phyloP scores from a whole-genome alignment of 371 early-diverging fungal genomes.

The Mucor irregularis region DNA sequence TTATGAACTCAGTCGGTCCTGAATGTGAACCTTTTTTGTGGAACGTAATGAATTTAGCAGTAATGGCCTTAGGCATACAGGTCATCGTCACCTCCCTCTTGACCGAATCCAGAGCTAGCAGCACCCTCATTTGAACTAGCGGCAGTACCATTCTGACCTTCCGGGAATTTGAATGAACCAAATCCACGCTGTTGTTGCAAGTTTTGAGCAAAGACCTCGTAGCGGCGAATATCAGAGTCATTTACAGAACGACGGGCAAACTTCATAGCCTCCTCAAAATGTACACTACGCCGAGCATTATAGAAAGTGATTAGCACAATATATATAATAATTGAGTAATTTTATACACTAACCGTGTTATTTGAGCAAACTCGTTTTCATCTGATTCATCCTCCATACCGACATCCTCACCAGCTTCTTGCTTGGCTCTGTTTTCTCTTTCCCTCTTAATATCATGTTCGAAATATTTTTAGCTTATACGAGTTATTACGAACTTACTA shows the following conservation, averaged over 20 bases:
- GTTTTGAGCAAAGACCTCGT: slow-evolving; percentile 99
- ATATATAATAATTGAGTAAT: slow-evolving; percentile 6
- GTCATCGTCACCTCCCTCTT: slow-evolving; percentile 56
- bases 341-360: slow-evolving; percentile 59
- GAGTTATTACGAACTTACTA: slow-evolving; percentile 29
- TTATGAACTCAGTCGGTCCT: too few relatives aligned
- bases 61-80: slow-evolving; percentile 60
- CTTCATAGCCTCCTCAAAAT: slow-evolving; percentile 98
- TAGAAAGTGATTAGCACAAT: too few relatives aligned
- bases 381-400: slow-evolving; percentile 83
- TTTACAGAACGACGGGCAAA: slow-evolving; percentile 96
- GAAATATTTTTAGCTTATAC: neutral
- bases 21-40: too few relatives aligned
- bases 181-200: slow-evolving; percentile 92
- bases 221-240: slow-evolving; percentile 96
- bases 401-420: slow-evolving; percentile 62
- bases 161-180: slow-evolving; percentile 93
- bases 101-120: slow-evolving; percentile 49
- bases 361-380: slow-evolving; percentile 76
- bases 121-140: too few relatives aligned
- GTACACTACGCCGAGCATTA: too few relatives aligned
- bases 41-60: neutral
- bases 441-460: slow-evolving; percentile 73
- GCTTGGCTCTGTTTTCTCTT: slow-evolving; percentile 69
- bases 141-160: slow-evolving; percentile 30